Evolutionary conservation across 768 basidiomycete genomes (phyloP), one percentile per base, ranked within the genome.

Genomic region (Amanita molliuscula): DNA sequence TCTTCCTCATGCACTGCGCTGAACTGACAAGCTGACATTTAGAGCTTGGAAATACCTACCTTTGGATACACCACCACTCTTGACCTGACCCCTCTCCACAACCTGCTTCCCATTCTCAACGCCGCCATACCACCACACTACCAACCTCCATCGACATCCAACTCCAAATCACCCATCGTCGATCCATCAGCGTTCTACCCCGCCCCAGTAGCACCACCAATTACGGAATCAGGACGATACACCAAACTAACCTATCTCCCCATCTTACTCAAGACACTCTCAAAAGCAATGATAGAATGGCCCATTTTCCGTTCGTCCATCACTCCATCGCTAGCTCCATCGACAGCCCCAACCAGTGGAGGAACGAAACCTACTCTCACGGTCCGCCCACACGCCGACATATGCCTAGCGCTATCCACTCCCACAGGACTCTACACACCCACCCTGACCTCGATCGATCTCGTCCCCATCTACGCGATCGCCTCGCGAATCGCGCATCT

Each of bases 21-120:
- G 20, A 10, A 34, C 6, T 10, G 16, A 36, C 9, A 6, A 10
- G 52, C 41, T 44, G 18, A 41, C 47, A n/a, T 50, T 33, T 56
- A 89, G 88, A 88, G 88, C 57, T 72, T 93, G 47, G 79, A 85
- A 58, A 85, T 92, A 55, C 89, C 90, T 15, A 86, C 86, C 58
- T 94, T 94, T 54, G 86, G 88, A 74, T 82, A 56, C 51, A 77
- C 56, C 0, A 11, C 42, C 16, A 4, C 13, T 46, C n/a, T 44
- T 8, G 16, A 10, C 21, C 26, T 47, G 29, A 29, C 29, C 36
- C 29, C 26, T 13, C 21, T 57, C 47, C 49, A 44, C 23, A 15
- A 15, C 51, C 16, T 43, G 18, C 47, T 18, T 11, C 47, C 42
- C 42, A 44, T 40, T 20, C 42, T 44, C 42, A 90, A 83, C 56